Percentiles rank a stretch among this genome's conserved stretches.
Evolutionary conservation across 495 filamentous ascomycete species (phyloP).

Genomic region (Penicillium macrosclerotiorum): DNA sequence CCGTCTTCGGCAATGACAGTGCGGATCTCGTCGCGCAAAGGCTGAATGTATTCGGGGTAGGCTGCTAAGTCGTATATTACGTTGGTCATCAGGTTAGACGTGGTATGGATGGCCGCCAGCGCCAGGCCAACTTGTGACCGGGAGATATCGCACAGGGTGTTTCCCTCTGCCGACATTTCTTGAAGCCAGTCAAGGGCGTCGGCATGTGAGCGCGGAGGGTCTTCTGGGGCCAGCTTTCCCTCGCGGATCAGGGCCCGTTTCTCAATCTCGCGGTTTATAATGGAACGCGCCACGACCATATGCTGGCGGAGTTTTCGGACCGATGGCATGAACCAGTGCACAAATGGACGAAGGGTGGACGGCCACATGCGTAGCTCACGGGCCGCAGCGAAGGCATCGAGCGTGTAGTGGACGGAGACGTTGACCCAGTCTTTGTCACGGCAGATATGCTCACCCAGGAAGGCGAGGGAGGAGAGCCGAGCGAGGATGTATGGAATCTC

Average conservation of each 20-base stretch:
- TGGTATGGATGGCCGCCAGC: constrained; percentile 48
- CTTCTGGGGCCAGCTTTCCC: constrained; percentile 21
- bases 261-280: constrained; percentile 35
- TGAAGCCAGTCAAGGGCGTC: constrained; percentile 40
- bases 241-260: constrained; percentile 22
- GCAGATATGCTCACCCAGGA: constrained; percentile 54
- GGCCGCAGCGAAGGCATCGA: constrained; percentile 44
- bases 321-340: constrained; percentile 36
- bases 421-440: constrained; percentile 56
- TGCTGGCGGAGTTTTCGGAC: constrained; percentile 27
- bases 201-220: constrained; percentile 16
- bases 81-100: constrained; percentile 37
- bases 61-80: constrained; percentile 41
- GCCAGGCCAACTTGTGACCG: constrained; percentile 32
- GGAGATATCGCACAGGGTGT: constrained; percentile 17
- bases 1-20: constrained; percentile 34
- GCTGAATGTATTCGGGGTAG: constrained; percentile 35
- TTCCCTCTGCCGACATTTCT: constrained; percentile 21
- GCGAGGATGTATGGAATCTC: constrained; percentile 48
- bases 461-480: constrained; percentile 55
- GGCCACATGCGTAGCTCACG: constrained; percentile 35
- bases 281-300: constrained; percentile 20
- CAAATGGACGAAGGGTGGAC: constrained; percentile 32
- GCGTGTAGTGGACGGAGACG: constrained; percentile 56
- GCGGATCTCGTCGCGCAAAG: constrained; percentile 38